Percentiles rank a stretch among this genome's conserved stretches.
Conservation (phyloP, 2,329 filamentous ascomycete species). For the Alternaria sp. region DNA sequence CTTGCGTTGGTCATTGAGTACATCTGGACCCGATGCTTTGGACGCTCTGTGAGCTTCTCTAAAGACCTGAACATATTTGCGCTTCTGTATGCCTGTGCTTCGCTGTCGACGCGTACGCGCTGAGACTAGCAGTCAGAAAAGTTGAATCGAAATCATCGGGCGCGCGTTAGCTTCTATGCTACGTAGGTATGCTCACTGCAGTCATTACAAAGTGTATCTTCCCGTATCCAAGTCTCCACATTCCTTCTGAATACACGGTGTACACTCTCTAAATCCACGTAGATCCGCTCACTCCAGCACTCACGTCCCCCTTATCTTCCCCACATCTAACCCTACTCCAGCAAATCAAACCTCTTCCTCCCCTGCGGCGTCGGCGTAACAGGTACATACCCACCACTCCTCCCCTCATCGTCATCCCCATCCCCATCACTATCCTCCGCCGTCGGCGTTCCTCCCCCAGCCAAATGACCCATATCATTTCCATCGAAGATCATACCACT, state of each 20-base stretch:
- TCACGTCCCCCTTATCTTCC: neutral
- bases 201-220: neutral
- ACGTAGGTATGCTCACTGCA: neutral
- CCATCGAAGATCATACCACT: constrained; percentile 7
- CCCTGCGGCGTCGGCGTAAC: neutral
- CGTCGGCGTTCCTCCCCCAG: neutral
- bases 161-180: neutral
- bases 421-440: neutral
- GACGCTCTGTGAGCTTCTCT: neutral
- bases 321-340: neutral
- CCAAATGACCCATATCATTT: neutral
- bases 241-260: neutral
- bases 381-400: neutral
- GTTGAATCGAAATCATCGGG: neutral
- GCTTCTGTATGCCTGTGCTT: neutral
- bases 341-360: neutral
- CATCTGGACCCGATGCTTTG: neutral
- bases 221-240: fast-evolving
- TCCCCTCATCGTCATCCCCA: neutral
- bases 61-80: neutral
- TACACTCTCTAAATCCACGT: neutral
- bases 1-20: neutral
- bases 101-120: neutral
- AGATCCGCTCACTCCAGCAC: neutral
- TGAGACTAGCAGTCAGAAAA: neutral